Evolutionary conservation across 768 basidiomycete species (phyloP), one percentile per base, ranked within the genome.

Genomic region (Termitomyces sp.): DNA sequence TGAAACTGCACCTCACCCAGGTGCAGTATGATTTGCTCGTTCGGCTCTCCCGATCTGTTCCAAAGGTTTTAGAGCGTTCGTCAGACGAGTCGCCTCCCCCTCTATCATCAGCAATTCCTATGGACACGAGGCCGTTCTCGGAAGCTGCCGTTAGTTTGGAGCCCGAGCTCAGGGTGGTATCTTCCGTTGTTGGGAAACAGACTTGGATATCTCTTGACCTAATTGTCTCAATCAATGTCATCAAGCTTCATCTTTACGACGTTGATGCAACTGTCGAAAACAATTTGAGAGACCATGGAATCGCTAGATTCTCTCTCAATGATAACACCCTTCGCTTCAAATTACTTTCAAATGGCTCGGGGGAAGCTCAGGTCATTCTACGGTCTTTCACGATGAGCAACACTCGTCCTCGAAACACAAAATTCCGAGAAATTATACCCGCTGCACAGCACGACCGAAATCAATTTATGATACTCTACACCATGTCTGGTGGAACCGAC

Each of bases 361-460:
- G 82, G 58, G 93, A 97, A 69, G 87, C 89, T 2, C 95, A 97
- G 71, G 74, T 98, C 47, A 79, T 94, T 27, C 72, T 98, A n/a
- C 85, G 86, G 63, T 95, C 96, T 0, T 88, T 98, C 66, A 93
- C 93, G 0, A 88, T 98, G 79, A 86, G 82, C 69, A 95, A 96
- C 68, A 98, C 87, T 2, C 80, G 88, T 52, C 82, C 90, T 0
- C 92, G 92, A 7, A 77, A 77, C 46, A 90, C 92, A 25, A 87
- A 82, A 64, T 98, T 95, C 76, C 84, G 95, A 41, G 95, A 98
- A 70, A 95, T 99, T 56, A 91, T 99, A 59, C 96, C 97, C 12
- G 87, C 94, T 5, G 89, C 92, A 14, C 82, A 86, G 56, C 93
- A 97, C 63, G 82, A 87, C 58, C 78, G 90, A 50, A 95, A 95